Conservation (phyloP, 331 rosid species). For the Quercus lobata region DNA sequence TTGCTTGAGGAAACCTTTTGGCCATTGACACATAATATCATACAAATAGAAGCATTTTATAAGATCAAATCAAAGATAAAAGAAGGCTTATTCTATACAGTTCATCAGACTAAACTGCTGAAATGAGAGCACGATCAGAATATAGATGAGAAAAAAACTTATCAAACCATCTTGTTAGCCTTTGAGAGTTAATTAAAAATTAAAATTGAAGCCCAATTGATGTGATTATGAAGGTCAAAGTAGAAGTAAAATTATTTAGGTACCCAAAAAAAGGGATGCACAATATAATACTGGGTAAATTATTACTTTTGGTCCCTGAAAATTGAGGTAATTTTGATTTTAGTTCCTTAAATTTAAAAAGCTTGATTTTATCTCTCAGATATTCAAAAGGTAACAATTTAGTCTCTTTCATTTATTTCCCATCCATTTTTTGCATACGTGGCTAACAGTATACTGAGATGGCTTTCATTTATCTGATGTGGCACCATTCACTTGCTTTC, state of each 20-base stretch:
- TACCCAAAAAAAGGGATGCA: not conserved
- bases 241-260: not conserved
- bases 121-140: not conserved
- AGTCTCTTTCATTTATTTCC: too few species aligned
- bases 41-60: not conserved
- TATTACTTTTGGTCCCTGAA: too few species aligned
- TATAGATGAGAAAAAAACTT: not conserved
- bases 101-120: not conserved
- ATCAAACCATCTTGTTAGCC: not conserved
- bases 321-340: too few species aligned
- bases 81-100: not conserved
- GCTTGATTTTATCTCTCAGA: too few species aligned
- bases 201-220: not conserved
- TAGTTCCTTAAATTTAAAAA: too few species aligned
- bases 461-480: too few species aligned
- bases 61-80: not conserved
- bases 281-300: too few species aligned
- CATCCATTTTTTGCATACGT: too few species aligned
- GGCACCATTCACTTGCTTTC: too few species aligned
- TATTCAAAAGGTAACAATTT: too few species aligned
- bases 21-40: not conserved
- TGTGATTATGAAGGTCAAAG: not conserved
- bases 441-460: too few species aligned
- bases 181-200: not conserved
- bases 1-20: not conserved